Evolutionary conservation across 352 stramenopile genomes (phyloP), one percentile per base, ranked within the genome.

Genomic region (Phytophthora citricola): DNA sequence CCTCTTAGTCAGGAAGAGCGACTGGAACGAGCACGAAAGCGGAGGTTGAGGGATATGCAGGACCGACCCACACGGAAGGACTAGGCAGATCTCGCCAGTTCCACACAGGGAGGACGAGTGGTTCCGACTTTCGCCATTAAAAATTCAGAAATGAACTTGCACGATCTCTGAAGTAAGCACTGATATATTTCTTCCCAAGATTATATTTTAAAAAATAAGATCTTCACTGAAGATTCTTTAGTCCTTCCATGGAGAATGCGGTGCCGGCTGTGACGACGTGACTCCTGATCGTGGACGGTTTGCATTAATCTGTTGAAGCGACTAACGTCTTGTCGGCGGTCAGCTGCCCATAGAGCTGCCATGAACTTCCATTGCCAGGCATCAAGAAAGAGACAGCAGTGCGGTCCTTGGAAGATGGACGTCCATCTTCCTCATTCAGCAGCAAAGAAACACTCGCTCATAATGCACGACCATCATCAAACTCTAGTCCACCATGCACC

Each of bases 1-100:
- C 75, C 81, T 20, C 69, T 92, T n/a, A 90, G 71, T 4, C 82
- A 92, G 48, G 83, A 89, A 54, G 73, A 92, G 55, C 73, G 81
- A 0, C 78, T 90, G 12, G 83, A 92, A 40, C 75, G 83, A 6
- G 83, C 83, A 20, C 71, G 79, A 14, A 92, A 90, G 56, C 62
- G 83, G 9, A 70, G 83, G 7, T 53, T 89, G 45, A 62, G 81
- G 2, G 83, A 92, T 52, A 92, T 92, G 83, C 79, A 88, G 57
- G 81, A 92, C 53, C 71, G 81, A 2, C 81, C 83, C 14, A 85
- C 75, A 10, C 72, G 83, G 7, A 90, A 90, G 59, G 73, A 83
- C 34, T 87, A 49, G 78, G 38, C 40, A 17, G 24, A 26, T 26
- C 24, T 26, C 24, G 24, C 1, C 24, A 26, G 24, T 26, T 26